Evolutionary conservation across 2,329 filamentous ascomycete species (phyloP).

Genomic region (Fusarium chaquense): DNA sequence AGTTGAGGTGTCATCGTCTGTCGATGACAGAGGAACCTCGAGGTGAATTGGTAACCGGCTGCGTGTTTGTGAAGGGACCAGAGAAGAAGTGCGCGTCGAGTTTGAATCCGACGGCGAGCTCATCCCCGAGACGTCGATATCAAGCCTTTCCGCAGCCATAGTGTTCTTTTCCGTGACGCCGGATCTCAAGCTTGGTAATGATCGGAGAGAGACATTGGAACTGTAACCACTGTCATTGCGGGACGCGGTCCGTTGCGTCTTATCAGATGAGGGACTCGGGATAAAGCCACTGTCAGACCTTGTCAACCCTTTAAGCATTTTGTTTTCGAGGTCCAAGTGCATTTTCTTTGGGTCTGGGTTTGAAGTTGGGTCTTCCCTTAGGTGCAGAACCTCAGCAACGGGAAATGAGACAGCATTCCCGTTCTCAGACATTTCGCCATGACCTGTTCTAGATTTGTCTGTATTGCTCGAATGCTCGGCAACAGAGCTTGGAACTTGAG

Average conservation of each 20-base stretch:
- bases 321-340: slow-evolving; percentile 39
- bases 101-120: slow-evolving; percentile 34
- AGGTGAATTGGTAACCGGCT: slow-evolving; percentile 36
- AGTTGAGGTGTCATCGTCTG: slow-evolving; percentile 36
- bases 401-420: slow-evolving; percentile 52
- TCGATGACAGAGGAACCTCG: slow-evolving; percentile 31
- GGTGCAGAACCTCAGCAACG: slow-evolving; percentile 53
- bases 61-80: slow-evolving; percentile 34
- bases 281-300: slow-evolving; percentile 63
- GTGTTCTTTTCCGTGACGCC: slow-evolving; percentile 37
- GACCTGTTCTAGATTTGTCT: slow-evolving; percentile 32
- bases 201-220: slow-evolving; percentile 69
- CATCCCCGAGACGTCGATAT: slow-evolving; percentile 21
- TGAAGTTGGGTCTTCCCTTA: slow-evolving; percentile 59
- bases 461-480: slow-evolving; percentile 15
- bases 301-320: slow-evolving; percentile 40
- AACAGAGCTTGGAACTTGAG: slow-evolving; percentile 11
- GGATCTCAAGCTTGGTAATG: slow-evolving; percentile 55
- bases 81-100: slow-evolving; percentile 38
- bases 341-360: slow-evolving; percentile 51
- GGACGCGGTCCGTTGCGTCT: slow-evolving; percentile 59
- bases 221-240: slow-evolving; percentile 73
- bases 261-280: slow-evolving; percentile 59
- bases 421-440: slow-evolving; percentile 37
- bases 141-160: slow-evolving; percentile 37